Evolutionary conservation across 768 basidiomycete genomes (phyloP).

Genomic region (Psilocybe sp.): DNA sequence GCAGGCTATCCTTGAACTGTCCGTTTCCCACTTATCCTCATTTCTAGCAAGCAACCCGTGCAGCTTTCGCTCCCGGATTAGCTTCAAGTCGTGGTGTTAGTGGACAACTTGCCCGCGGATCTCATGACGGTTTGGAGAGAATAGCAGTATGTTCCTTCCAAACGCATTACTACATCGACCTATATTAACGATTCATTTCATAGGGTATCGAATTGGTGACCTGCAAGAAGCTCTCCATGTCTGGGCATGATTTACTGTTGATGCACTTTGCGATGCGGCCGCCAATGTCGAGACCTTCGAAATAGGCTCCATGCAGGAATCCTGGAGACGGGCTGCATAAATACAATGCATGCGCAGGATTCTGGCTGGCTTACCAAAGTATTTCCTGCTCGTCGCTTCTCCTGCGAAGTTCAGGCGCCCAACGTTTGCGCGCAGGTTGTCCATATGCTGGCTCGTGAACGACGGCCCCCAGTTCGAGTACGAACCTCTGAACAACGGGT

Average conservation of each 20-base stretch:
- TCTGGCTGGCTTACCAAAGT: slow-evolving; percentile 44
- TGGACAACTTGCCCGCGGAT: too few relatives aligned
- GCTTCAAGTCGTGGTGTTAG: too few relatives aligned
- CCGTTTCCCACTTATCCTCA: too few relatives aligned
- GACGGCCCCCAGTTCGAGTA: slow-evolving; percentile 73
- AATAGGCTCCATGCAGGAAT: slow-evolving; percentile 58
- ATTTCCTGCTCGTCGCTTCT: slow-evolving; percentile 55
- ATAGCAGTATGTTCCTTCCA: too few relatives aligned
- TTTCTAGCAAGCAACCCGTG: too few relatives aligned
- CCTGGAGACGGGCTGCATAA: slow-evolving; percentile 26
- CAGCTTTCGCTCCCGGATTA: too few relatives aligned
- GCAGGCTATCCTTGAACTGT: too few relatives aligned
- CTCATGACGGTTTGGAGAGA: too few relatives aligned
- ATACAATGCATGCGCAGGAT: neutral
- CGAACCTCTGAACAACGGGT: slow-evolving; percentile 55
- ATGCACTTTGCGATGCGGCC: slow-evolving; percentile 41
- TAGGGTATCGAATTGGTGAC: slow-evolving; percentile 25
- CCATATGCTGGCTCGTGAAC: slow-evolving; percentile 50
- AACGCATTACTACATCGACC: neutral
- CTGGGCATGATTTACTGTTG: slow-evolving; percentile 17
- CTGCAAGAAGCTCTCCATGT: slow-evolving; percentile 19
- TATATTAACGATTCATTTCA: slow-evolving; percentile 11
- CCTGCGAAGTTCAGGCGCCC: slow-evolving; percentile 60
- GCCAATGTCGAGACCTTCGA: slow-evolving; percentile 46
- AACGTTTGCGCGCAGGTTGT: slow-evolving; percentile 56